Evolutionary conservation across 169 alveolate genomes (phyloP), one percentile per base, ranked within the genome.

Genomic region (Eimeria brunetti): DNA sequence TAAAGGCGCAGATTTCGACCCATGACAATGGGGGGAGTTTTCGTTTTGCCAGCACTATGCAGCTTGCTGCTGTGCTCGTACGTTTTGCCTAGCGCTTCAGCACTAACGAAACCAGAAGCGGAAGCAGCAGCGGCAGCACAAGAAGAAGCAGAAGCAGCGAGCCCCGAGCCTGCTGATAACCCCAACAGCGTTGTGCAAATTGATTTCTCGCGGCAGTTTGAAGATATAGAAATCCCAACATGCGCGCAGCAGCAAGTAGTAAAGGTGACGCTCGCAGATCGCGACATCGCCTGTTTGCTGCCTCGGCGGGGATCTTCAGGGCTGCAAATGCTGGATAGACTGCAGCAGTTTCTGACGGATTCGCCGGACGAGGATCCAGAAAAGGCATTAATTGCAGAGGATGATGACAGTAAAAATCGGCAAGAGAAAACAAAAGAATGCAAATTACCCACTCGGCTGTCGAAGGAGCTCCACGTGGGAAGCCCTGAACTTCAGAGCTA

Each of bases 401-500:
- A 49, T 11, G 22, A 38, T 11, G 18, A 9, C 22, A 41, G 12
- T 12, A 36, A 78, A 27, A 51, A 78, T 44, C 38, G 14, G 22
- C 73, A n/a, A 36, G 91, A 46, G 18, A 30, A 27, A 83, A 14
- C 84, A 24, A 9, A 80, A 41, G 41, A 80, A 14, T 83, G 91
- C 51, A 44, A n/a, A 27, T 11, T 51, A 76, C 91, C 91, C 41
- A 56, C 58, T 38, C 91, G 73, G 27, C 53, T 83, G 27, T 83
- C 91, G 51, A 51, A n/a, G 36, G 76, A 83, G 38, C 76, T 83
- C 36, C 91, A 83, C 76, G 76, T 83, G 44, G 95, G 73, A 58
- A 56, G 69, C 91, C 95, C 95, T 18, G 95, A 91, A 27, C 76
- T 91, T 41, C 81, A 86, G 60, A 86, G 88, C 86, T 81, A 91